phyloP scores from a whole-genome alignment of 208 protist genomes.

The Leishmania arabica region DNA sequence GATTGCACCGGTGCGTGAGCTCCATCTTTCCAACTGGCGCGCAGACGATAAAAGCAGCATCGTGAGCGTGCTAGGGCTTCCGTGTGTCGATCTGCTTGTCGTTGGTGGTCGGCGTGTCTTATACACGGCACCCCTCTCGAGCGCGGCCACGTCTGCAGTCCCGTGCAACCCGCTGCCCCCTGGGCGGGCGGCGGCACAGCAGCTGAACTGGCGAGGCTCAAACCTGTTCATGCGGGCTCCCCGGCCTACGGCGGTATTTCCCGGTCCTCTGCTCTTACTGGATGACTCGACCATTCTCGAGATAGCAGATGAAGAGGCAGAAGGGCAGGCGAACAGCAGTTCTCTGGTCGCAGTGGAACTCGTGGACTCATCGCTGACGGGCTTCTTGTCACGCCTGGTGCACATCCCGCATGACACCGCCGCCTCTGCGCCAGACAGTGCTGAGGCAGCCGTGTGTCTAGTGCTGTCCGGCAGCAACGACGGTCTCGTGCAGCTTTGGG shows the following conservation, averaged over 20 bases:
- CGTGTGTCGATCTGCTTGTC: conserved; percentile 7
- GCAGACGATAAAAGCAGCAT: conserved; percentile 2
- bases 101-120: conserved; percentile 20
- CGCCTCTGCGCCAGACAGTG: not conserved
- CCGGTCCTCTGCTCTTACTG: conserved; percentile 43
- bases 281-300: not conserved
- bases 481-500: conserved; percentile 86
- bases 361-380: conserved; percentile 12
- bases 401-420: conserved; percentile 1
- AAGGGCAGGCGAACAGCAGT: not conserved
- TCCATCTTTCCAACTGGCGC: not conserved
- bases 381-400: conserved; percentile 34
- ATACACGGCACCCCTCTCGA: conserved; percentile 18
- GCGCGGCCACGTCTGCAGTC: conserved; percentile 9
- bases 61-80: conserved; percentile 25
- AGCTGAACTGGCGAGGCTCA: not conserved
- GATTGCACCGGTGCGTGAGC: conserved; percentile 6
- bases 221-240: conserved; percentile 1
- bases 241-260: conserved; percentile 56
- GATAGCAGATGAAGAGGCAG: not conserved
- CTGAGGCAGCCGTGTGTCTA: conserved; percentile 10
- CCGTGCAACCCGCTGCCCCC: conserved; percentile 14
- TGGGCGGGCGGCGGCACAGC: not conserved
- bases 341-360: not conserved
- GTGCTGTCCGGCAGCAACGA: conserved; percentile 74